phyloP scores from a whole-genome alignment of 2,329 filamentous ascomycete species.

The Zarea fungicola region DNA sequence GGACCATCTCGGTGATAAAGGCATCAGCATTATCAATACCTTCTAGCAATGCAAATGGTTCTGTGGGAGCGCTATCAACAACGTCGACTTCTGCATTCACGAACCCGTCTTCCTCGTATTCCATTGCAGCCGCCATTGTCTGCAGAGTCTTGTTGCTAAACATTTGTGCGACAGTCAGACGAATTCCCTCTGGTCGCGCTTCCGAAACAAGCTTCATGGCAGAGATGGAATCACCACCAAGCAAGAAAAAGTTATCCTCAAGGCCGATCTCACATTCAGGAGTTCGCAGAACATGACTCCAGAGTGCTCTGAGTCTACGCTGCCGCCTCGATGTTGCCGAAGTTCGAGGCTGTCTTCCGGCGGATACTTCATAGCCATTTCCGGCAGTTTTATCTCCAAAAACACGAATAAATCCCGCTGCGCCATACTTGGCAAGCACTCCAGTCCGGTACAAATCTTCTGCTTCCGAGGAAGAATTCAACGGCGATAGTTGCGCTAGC shows the following conservation, averaged over 20 bases:
- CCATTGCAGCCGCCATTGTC: conserved; percentile 49
- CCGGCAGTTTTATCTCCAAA: conserved; percentile 20
- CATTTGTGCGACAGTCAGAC: conserved; percentile 50
- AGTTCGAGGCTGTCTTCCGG: conserved; percentile 25
- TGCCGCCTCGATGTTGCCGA: conserved; percentile 38
- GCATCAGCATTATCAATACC: conserved; percentile 29
- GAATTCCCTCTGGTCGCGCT: conserved; percentile 41
- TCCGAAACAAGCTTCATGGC: conserved; percentile 58
- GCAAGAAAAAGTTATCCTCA: conserved; percentile 55
- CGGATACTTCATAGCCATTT: conserved; percentile 13
- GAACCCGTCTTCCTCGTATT: conserved; percentile 21
- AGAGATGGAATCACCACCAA: conserved; percentile 55
- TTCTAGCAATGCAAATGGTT: conserved; percentile 48
- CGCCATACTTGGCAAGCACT: conserved; percentile 34
- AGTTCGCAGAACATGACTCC: conserved; percentile 42
- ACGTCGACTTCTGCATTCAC: conserved; percentile 18
- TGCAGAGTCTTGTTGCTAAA: conserved; percentile 44
- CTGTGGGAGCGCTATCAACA: conserved; percentile 18
- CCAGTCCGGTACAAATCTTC: conserved; percentile 34
- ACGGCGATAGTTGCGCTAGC: conserved; percentile 20
- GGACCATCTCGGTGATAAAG: conserved; percentile 44
- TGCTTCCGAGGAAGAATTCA: conserved; percentile 8
- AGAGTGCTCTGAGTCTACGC: conserved; percentile 39
- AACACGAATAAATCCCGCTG: conserved; percentile 23
- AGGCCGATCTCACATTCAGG: conserved; percentile 42